Evolutionary conservation across 148 eudicot species (phyloP).

Genomic region (Euryodendron excelsum): DNA sequence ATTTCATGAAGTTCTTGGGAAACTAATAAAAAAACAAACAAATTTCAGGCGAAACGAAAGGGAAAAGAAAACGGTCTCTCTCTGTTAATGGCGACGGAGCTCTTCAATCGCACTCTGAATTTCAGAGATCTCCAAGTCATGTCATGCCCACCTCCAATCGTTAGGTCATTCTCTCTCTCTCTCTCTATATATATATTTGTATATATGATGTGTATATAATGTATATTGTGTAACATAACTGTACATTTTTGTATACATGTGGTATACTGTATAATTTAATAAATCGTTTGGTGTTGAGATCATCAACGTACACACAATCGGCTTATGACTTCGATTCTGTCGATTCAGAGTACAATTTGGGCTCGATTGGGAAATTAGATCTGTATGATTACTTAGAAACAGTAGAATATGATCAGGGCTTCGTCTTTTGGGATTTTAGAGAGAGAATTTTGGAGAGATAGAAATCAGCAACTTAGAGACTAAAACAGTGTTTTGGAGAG

Average conservation of each 20-base stretch:
- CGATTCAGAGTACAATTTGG: not conserved
- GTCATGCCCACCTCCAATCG: constrained; percentile 18
- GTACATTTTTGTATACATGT: not conserved
- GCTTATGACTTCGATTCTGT: not conserved
- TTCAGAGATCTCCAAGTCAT: constrained; percentile 16
- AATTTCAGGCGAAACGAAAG: constrained; percentile 20
- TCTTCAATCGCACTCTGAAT: constrained; percentile 33
- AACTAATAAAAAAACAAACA: not conserved
- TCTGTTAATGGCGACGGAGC: constrained; percentile 48
- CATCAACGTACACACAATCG: not conserved
- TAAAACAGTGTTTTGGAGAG: not conserved
- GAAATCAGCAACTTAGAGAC: not conserved
- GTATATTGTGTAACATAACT: not conserved
- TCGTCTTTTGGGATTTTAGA: not conserved
- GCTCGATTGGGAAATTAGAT: not conserved
- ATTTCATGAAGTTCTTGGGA: not conserved
- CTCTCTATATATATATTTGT: not conserved
- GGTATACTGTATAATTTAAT: not conserved
- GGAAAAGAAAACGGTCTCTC: constrained; percentile 23
- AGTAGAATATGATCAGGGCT: not conserved
- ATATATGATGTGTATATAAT: not conserved
- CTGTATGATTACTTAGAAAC: not conserved
- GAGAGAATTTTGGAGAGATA: not conserved
- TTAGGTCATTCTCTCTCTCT: constrained; percentile 27
- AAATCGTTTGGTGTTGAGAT: not conserved